Conservation (phyloP, 2,329 filamentous ascomycete genomes). For the Orbilia ellipsospora region DNA sequence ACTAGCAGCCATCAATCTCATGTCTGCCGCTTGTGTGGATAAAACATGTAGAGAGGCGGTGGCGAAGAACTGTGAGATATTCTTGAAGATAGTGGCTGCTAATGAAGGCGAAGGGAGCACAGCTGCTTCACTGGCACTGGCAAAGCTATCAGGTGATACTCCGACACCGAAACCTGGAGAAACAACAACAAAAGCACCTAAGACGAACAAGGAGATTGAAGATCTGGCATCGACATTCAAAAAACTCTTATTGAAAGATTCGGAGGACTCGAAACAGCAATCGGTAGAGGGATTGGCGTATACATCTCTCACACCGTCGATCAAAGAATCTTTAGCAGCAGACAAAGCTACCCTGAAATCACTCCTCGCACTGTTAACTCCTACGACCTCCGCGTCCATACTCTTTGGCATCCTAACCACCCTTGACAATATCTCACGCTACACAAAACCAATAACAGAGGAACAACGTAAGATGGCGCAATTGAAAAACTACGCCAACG, state of each 20-base stretch:
- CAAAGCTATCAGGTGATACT: constrained; percentile 73
- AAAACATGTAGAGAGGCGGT: constrained; percentile 83
- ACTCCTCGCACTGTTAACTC: constrained; percentile 70
- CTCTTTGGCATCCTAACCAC: constrained; percentile 89
- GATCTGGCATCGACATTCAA: constrained; percentile 74
- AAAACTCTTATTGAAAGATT: constrained; percentile 72
- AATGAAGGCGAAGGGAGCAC: constrained; percentile 72
- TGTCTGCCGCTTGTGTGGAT: constrained; percentile 92
- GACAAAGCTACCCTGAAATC: constrained; percentile 73
- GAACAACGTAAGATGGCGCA: constrained; percentile 93
- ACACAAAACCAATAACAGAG: constrained; percentile 80
- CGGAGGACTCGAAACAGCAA: constrained; percentile 72
- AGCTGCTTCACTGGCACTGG: constrained; percentile 77
- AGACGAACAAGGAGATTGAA: constrained; percentile 69
- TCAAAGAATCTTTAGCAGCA: constrained; percentile 82
- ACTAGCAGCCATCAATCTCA: constrained; percentile 84
- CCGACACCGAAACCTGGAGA: constrained; percentile 55
- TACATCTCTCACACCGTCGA: constrained; percentile 82
- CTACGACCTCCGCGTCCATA: constrained; percentile 72
- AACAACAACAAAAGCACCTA: constrained; percentile 64
- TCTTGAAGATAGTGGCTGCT: constrained; percentile 85
- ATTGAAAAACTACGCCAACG: constrained; percentile 92
- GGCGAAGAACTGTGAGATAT: constrained; percentile 83
- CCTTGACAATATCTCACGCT: constrained; percentile 84
- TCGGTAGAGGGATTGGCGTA: constrained; percentile 93